A percentile compares a stretch with the other conserved stretches of the same genome.
Evolutionary conservation across 139 green algal genomes (phyloP).

Genomic region (Haematococcus lacustris): DNA sequence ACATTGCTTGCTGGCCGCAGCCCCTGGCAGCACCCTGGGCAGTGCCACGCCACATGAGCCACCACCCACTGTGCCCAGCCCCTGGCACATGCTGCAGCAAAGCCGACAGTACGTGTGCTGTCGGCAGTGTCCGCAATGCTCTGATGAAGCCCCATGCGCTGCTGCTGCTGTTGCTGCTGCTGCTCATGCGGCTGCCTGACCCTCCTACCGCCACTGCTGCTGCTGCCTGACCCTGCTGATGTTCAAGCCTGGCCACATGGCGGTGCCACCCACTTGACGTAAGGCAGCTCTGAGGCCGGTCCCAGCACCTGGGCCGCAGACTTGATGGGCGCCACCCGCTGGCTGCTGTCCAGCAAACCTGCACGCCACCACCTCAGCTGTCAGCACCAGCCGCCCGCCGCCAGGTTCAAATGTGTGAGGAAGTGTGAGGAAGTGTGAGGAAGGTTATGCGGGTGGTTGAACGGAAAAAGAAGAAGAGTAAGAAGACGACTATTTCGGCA

Average conservation of each 20-base stretch:
- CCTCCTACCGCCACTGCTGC: not conserved
- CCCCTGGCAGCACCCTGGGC: no score
- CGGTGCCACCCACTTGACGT: conserved; percentile 32
- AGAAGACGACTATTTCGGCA: not conserved
- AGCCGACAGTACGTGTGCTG: not conserved
- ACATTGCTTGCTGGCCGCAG: no score
- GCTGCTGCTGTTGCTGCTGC: not conserved
- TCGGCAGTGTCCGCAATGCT: no score
- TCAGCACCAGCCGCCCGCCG: not conserved
- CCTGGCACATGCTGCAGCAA: not conserved
- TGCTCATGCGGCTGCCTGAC: not conserved
- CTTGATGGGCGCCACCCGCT: not conserved
- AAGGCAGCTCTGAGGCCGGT: conserved; percentile 20
- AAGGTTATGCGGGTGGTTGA: no score
- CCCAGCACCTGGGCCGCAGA: conserved; percentile 12
- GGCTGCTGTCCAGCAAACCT: not conserved
- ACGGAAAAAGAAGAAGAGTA: not conserved
- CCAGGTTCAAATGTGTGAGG: not conserved
- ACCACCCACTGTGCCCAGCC: no score
- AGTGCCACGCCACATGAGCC: no score
- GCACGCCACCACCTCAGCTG: not conserved
- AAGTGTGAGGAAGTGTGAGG: not conserved
- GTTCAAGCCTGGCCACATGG: not conserved
- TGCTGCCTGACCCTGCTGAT: not conserved
- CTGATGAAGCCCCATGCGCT: not conserved